Base-by-base conservation (phyloP, 768 basidiomycete species). In the Phylloporus sp. region DNA sequence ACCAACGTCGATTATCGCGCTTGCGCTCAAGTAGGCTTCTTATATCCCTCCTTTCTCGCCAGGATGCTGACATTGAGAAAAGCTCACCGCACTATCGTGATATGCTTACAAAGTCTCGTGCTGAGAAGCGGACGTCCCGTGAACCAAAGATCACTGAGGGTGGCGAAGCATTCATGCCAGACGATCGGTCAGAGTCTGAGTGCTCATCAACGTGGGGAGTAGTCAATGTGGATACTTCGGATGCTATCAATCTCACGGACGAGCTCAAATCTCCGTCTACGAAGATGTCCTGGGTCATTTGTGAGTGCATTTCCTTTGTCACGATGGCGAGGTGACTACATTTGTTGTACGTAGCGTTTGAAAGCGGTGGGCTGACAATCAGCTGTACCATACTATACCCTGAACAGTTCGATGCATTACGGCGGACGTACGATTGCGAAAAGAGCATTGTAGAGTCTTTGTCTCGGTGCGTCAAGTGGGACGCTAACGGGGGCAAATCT, bases 1-100 rank as follows among this genome's bases (percentile, higher is more conserved):
- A 61, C 96, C 95, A 3, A 96, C 94, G 0, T 97, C 95, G 15
- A 96, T 98, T 59, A 93, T 98, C 53, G 94, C 96, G 7, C 82
- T 97, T 46, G 90, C 92, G 6, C 69, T 99, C 39, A 90, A 86
- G 90, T 91, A 58, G 58, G 80, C 67, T 8, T 34, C 14, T 41
- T 39, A 13, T 24, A n/a, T 18, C 17, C 17, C 43, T 31, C 18
- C 26, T 3, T 33, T 38, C 14, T 24, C 31, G 35, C 17, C 15
- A n/a, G 46, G 37, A 43, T 28, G 8, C 51, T 58, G 23, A 59
- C 13, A 31, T 1, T 1, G 42, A 21, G 3, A 9, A 21, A 23
- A 91, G 90, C 53, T 91, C 90, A 3, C 80, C 84, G 2, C 83
- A 84, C 56, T 90, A 92, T 60, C 79, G 86, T 21, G 87, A 91